Base-by-base conservation (phyloP, 805 yeast genomes). In the Lachancea mirantina region DNA sequence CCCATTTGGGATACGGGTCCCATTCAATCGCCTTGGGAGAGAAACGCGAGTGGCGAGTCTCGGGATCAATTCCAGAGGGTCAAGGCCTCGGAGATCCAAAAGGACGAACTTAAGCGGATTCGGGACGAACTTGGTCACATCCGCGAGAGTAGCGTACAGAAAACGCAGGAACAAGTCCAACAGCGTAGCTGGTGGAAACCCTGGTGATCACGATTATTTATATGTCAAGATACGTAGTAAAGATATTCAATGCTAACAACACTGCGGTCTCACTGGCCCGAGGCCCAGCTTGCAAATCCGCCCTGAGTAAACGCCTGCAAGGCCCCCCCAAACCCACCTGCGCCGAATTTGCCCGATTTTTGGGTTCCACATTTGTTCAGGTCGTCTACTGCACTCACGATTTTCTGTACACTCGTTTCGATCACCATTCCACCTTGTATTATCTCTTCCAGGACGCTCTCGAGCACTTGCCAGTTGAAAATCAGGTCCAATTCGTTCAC, bases 341-440 rank as follows among this genome's bases (percentile, higher is more conserved):
- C 40, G 5, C 47, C 42, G 14, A 52, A 36, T 27, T 43, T 44
- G 15, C 42, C 42, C 7, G 42, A 40, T 7, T 45, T 47, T 7
- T 47, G 51, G 6, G 50, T 42, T 2, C 43, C 32, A 5, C 52
- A 50, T 21, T 44, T 42, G 35, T 58, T 58, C 17, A 58, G 34
- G 28, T 74, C 81, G 57, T 83, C 94, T 8, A 83, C 83, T 1
- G 92, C 84, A 9, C 39, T 76, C 5, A 92, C 96, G 21, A 92
- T 87, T 39, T 80, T 74, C 16, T 63, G 52, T 14, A 87, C 84
- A 45, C 79, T 84, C 2, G 97, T 88, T 54, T 92, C 98, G 22
- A 92, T 83, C 6, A 92, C 98, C 94, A 92, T 80, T 0, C 98
- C 98, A 16, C 97, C 98, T 55, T 92, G 97, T 1, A 92, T 79